A percentile compares a stretch with the other conserved stretches of the same genome.
Evolutionary conservation across 192 early-diverging fungal species (phyloP).

Genomic region (Podila clonocystis): DNA sequence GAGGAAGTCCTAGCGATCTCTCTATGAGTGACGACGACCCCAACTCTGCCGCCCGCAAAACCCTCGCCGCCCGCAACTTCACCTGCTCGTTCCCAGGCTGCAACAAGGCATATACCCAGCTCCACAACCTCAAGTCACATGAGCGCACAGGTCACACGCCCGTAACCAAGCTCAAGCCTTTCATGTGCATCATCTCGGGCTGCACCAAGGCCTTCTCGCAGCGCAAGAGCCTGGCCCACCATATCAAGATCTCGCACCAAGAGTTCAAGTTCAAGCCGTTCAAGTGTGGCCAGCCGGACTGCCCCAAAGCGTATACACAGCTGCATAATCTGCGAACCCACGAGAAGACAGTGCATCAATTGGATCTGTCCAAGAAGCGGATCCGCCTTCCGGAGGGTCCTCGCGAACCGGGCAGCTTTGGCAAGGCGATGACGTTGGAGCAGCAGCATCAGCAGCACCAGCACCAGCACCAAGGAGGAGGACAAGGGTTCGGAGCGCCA

Average conservation of each 20-base stretch:
- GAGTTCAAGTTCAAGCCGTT: constrained; percentile 60
- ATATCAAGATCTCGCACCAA: constrained; percentile 59
- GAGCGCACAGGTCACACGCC: constrained; percentile 70
- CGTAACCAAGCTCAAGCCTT: constrained; percentile 66
- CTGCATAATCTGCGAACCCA: constrained; percentile 83
- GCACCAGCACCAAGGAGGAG: background rate
- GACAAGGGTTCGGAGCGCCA: no score
- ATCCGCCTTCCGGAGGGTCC: constrained; percentile 23
- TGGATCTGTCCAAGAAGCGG: constrained; percentile 45
- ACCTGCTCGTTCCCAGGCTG: constrained; percentile 49
- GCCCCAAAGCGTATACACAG: constrained; percentile 83
- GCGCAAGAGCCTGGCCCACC: constrained; percentile 79
- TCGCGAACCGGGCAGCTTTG: background rate
- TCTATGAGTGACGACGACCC: background rate
- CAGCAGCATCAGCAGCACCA: background rate
- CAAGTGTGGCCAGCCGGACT: constrained; percentile 68
- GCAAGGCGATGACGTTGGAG: background rate
- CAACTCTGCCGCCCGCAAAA: background rate
- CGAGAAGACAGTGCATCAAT: constrained; percentile 64
- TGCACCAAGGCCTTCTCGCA: constrained; percentile 79
- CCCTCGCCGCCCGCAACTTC: constrained; percentile 53
- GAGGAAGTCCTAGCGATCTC: background rate
- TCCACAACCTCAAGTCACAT: constrained; percentile 57
- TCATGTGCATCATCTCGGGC: constrained; percentile 67
- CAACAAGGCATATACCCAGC: constrained; percentile 52